phyloP scores from a whole-genome alignment of 1,284 basidiomycete species.

The Meira miltonrushii region DNA sequence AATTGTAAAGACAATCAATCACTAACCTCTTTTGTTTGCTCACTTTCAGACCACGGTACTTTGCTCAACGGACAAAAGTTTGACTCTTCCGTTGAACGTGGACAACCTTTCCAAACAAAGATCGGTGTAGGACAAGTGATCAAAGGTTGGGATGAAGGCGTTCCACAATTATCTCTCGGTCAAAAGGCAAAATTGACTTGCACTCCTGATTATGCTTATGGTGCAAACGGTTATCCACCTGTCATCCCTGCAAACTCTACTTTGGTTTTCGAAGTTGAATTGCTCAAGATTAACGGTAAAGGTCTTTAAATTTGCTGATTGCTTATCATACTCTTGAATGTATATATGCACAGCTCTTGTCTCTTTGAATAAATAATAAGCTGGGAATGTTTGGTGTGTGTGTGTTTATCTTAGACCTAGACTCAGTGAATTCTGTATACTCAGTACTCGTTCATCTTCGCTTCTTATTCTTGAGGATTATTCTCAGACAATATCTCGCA shows the following conservation, averaged over 20 bases:
- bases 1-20: not conserved
- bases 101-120: constrained; percentile 28
- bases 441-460: no score
- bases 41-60: constrained; percentile 37
- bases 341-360: not conserved
- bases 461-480: no score
- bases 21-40: no score
- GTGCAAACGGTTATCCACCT: constrained; percentile 20
- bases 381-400: constrained; percentile 35
- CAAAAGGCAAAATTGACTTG: constrained; percentile 50
- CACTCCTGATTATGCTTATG: constrained; percentile 50
- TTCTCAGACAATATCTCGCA: no score
- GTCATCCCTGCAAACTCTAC: constrained; percentile 53
- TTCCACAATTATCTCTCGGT: constrained; percentile 53
- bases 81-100: constrained; percentile 53
- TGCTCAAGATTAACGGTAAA: constrained; percentile 53
- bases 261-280: constrained; percentile 52
- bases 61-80: constrained; percentile 36
- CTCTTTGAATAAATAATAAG: not conserved
- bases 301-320: not conserved
- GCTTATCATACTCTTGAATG: not conserved
- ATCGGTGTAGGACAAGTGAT: constrained; percentile 53
- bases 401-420: constrained; percentile 49
- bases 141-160: constrained; percentile 28
- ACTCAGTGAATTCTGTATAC: no score